phyloP scores from a whole-genome alignment of 805 yeast species.

The Priceomyces haplophilus region DNA sequence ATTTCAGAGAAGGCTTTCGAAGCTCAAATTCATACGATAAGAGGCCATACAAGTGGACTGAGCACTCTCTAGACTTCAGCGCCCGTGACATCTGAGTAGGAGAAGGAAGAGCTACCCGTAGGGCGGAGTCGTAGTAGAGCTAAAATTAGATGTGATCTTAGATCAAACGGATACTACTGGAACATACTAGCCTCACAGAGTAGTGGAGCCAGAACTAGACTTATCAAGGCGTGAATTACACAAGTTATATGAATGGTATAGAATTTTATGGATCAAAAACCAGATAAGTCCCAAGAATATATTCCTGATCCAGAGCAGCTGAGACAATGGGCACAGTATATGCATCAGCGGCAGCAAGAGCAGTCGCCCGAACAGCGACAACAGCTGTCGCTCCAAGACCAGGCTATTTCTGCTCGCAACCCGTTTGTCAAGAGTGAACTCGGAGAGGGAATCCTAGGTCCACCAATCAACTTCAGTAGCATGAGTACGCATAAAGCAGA shows the following conservation, averaged over 20 bases:
- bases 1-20: too few relatives aligned
- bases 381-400: not conserved
- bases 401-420: not conserved
- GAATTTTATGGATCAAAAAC: conserved; percentile 7
- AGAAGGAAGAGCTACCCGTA: too few relatives aligned
- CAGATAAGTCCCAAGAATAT: conserved; percentile 5
- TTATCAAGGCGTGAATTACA: too few relatives aligned
- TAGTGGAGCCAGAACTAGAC: too few relatives aligned
- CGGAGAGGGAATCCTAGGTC: conserved; percentile 7
- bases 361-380: conserved; percentile 6
- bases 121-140: too few relatives aligned
- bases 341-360: conserved; percentile 9
- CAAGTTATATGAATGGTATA: conserved; percentile 2
- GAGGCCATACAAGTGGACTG: too few relatives aligned
- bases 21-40: too few relatives aligned
- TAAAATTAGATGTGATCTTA: too few relatives aligned
- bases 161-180: too few relatives aligned
- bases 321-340: conserved; percentile 3
- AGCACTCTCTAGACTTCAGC: too few relatives aligned
- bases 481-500: not conserved
- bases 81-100: too few relatives aligned
- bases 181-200: not conserved
- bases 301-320: conserved; percentile 4
- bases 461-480: conserved; percentile 8
- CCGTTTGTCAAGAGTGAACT: conserved; percentile 3